phyloP scores from a whole-genome alignment of 306 rosid species.

The Castanea sativa region DNA sequence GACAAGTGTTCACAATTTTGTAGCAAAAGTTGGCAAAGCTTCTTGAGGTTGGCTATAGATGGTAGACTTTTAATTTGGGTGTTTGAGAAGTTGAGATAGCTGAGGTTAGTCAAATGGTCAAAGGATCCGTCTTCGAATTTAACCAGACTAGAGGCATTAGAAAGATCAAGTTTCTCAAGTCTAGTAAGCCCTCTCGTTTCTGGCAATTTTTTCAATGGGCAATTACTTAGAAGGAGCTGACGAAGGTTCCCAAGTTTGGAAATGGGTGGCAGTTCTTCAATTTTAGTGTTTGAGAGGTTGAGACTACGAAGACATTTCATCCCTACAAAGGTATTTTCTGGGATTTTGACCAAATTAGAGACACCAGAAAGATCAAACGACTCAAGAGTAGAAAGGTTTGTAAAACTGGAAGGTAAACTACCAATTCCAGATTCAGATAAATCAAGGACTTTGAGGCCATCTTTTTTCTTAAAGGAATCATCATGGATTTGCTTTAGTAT shows the following conservation, averaged over 20 bases:
- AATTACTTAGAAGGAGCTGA: neutral
- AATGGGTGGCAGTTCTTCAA: neutral
- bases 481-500: constrained; percentile 21
- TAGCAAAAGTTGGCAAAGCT: constrained; percentile 1
- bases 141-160: neutral
- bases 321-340: neutral
- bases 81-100: no score
- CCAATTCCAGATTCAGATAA: constrained; percentile 19
- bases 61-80: no score
- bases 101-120: no score
- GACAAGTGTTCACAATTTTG: constrained; percentile 17
- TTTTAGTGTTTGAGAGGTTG: constrained; percentile 22
- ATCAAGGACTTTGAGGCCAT: constrained; percentile 26
- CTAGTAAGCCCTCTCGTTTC: neutral
- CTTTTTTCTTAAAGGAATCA: neutral
- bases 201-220: neutral
- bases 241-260: constrained; percentile 7
- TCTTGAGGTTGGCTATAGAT: neutral
- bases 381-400: constrained; percentile 14
- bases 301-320: constrained; percentile 26
- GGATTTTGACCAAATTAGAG: constrained; percentile 8
- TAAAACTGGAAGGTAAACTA: constrained; percentile 11
- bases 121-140: neutral
- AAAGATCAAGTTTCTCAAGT: constrained; percentile 1
- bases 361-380: constrained; percentile 24